Evolutionary conservation across 768 basidiomycete species (phyloP).

Genomic region (Galerina marginata): DNA sequence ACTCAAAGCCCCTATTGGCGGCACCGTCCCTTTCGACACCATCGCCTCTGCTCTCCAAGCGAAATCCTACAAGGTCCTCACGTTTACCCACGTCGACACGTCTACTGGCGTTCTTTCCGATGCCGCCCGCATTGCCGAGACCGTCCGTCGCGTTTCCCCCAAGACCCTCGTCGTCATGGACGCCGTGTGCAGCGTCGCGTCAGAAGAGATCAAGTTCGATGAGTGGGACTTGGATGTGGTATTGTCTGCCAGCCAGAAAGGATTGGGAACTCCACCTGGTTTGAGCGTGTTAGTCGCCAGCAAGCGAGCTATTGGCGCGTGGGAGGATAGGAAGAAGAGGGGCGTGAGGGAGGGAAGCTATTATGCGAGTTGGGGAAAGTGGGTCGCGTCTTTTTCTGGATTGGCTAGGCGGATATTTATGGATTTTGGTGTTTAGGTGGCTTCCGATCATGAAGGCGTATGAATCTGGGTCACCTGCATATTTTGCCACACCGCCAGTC

Average conservation of each 20-base stretch:
- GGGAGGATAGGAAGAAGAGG: constrained; percentile 25
- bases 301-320: constrained; percentile 76
- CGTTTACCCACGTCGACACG: constrained; percentile 96
- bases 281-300: constrained; percentile 86
- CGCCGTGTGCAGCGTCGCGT: constrained; percentile 95
- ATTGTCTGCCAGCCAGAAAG: constrained; percentile 87
- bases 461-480: constrained; percentile 78
- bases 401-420: neutral
- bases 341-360: constrained; percentile 48
- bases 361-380: constrained; percentile 79
- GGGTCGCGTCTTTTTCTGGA: neutral
- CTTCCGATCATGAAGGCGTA: constrained; percentile 94
- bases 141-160: constrained; percentile 79
- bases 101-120: constrained; percentile 91
- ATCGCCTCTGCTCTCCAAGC: constrained; percentile 72
- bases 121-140: constrained; percentile 74
- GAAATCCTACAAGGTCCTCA: constrained; percentile 87
- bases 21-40: constrained; percentile 62
- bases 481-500: constrained; percentile 96
- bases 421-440: constrained; percentile 56
- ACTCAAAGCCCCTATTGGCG: constrained; percentile 83
- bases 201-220: constrained; percentile 94
- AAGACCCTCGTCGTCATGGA: constrained; percentile 88
- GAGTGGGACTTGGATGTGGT: constrained; percentile 93
- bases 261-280: constrained; percentile 92